These are phyloP conservation scores for Verticillium nonalfalfae DNA, from an alignment of 2,329 filamentous ascomycete species.

Conservation along the genomic window DNA sequence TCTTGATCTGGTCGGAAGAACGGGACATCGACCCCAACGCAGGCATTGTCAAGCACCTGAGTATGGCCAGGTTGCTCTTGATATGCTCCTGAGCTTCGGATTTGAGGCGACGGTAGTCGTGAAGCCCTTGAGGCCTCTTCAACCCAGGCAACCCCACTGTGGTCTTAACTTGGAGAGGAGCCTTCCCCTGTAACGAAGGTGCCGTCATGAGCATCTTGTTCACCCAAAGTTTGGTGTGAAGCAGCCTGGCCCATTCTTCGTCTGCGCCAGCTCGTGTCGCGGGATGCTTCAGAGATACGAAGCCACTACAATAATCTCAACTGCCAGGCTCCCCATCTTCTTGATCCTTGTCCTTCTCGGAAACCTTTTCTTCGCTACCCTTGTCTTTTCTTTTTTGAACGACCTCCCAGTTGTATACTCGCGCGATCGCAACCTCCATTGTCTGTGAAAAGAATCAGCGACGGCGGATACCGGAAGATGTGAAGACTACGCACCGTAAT, in stretches of 20 bases:
- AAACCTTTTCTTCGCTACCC: conserved; percentile 48
- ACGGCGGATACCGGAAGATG: background rate
- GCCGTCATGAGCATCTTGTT: background rate
- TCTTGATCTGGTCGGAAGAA: no score
- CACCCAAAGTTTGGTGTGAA: background rate
- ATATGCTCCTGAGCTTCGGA: no score
- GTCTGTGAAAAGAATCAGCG: conserved; percentile 49
- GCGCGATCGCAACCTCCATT: conserved; percentile 89
- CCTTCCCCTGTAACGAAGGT: no score
- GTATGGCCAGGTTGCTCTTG: no score
- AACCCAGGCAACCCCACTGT: no score
- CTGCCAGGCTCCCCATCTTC: conserved; percentile 27
- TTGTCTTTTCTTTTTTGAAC: conserved; percentile 92
- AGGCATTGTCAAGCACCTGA: no score
- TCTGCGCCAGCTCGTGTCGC: background rate
- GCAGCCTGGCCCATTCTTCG: background rate
- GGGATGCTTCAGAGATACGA: background rate
- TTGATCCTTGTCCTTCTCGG: conserved; percentile 30
- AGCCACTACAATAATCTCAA: no score
- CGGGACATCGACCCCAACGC: no score
- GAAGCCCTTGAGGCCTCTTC: no score
- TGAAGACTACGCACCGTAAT: conserved; percentile 65
- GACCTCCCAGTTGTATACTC: conserved; percentile 99
- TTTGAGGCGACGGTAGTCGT: no score
- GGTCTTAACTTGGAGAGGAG: background rate